Evolutionary conservation across 495 filamentous ascomycete species (phyloP), one percentile per base, ranked within the genome.

Genomic region (Aspergillus conjunctus): DNA sequence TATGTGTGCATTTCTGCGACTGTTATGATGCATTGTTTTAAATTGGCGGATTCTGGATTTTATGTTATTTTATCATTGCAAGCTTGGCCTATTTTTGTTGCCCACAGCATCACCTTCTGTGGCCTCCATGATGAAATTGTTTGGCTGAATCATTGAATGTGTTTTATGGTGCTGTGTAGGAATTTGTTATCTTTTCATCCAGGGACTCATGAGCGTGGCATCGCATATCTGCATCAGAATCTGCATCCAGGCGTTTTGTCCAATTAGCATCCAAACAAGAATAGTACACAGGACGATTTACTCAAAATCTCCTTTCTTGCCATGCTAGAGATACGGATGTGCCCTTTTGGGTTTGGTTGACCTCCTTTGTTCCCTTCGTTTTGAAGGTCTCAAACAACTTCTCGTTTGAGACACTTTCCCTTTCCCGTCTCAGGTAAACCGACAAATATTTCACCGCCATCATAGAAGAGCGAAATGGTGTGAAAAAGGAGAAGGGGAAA

Each of bases 121-220:
- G 17, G 41, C 41, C 39, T 26, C 58, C 41, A 60, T 60, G 37
- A 60, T 60, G 58, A 50, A 49, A 60, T 20, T 60, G 58, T 51
- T 20, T 14, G 41, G 20, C 31, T 32, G 33, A 18, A 54, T n/a
- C 26, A 17, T 54, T 12, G 17, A 48, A 41, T 22, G 43, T 45
- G 34, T 45, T n/a, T 30, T 39, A 45, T 11, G 44, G 46, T n/a
- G 20, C 7, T 50, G 31, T 48, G n/a, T 32, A 7, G 11, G n/a
- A 39, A 30, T 50, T 22, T 32, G 39, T 48, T 51, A 15, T 53
- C 7, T 51, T 51, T 51, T 30, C 31, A 5, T 53, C 50, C 31
- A 32, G n/a, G 20, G 7, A 33, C 32, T 33, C 21, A n/a, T 30
- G 1, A 22, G 34, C 22, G 32, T 17, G 39, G 7, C 30, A 57